A percentile compares a stretch with the other conserved stretches of the same genome.
Conservation (phyloP, 225 moss, liverwort and hornwort genomes). For the Lunularia cruciata region DNA sequence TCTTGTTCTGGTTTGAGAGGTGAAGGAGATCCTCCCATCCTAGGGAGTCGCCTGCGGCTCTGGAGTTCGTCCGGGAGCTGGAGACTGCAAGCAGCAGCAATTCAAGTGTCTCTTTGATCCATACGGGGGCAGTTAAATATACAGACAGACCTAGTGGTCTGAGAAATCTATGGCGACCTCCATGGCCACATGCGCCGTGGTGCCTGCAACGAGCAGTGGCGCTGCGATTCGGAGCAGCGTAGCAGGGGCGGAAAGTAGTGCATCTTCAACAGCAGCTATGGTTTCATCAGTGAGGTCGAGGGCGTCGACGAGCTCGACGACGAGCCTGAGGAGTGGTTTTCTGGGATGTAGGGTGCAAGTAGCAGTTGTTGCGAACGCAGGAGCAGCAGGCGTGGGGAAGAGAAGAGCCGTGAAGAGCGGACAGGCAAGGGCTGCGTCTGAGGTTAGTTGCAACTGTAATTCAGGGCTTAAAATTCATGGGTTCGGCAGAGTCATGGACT, state of each 20-base stretch:
- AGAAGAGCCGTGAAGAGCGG: constrained; percentile 5
- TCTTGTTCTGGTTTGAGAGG: background rate
- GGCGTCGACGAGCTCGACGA: background rate
- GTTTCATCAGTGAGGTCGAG: constrained; percentile 3
- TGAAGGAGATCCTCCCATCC: background rate
- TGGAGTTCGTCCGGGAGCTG: background rate
- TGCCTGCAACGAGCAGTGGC: constrained; percentile 11
- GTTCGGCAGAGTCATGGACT: no score
- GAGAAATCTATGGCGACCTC: constrained; percentile 7
- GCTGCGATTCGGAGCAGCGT: background rate
- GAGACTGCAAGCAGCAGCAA: background rate
- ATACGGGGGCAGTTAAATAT: background rate
- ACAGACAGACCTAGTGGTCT: background rate
- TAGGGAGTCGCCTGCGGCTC: constrained; percentile 22
- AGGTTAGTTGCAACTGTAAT: background rate
- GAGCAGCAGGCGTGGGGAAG: constrained; percentile 6
- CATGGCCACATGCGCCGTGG: constrained; percentile 27
- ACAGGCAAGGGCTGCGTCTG: constrained; percentile 9
- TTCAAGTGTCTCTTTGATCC: background rate
- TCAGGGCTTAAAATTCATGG: background rate
- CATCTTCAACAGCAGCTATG: background rate
- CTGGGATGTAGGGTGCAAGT: constrained; percentile 18
- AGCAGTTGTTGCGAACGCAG: constrained; percentile 11
- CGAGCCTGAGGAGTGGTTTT: constrained; percentile 5
- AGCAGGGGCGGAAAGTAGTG: constrained; percentile 7